These are phyloP conservation scores for Fusarium mexicanum DNA, from an alignment of 2,329 filamentous ascomycete genomes.

Conservation along the genomic window DNA sequence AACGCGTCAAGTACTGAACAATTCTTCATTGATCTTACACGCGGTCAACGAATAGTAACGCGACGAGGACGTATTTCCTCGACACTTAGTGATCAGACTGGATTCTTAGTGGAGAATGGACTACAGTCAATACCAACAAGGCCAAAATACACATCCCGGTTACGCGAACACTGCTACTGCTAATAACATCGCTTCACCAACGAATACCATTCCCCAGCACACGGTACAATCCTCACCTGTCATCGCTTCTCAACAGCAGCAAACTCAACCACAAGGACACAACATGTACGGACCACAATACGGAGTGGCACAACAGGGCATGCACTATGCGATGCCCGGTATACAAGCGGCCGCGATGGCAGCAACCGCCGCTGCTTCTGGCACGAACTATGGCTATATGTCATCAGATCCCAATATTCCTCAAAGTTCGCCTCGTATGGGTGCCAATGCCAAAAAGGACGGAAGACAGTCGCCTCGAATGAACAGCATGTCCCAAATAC, in stretches of 20 bases:
- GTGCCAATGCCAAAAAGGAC: constrained; percentile 75
- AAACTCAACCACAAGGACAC: constrained; percentile 69
- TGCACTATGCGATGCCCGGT: constrained; percentile 82
- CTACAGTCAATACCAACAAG: constrained; percentile 75
- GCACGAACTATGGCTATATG: constrained; percentile 79
- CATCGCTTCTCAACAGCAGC: constrained; percentile 78
- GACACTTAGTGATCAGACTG: constrained; percentile 35
- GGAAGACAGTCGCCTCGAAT: constrained; percentile 82
- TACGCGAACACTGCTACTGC: constrained; percentile 67
- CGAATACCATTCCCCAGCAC: constrained; percentile 74
- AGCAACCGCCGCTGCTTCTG: constrained; percentile 88
- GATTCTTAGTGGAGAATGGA: constrained; percentile 69
- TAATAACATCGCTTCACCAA: constrained; percentile 76
- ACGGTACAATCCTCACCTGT: constrained; percentile 81
- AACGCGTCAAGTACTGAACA: constrained; percentile 20
- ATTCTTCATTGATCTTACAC: constrained; percentile 16
- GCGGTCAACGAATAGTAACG: constrained; percentile 39
- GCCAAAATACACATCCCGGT: constrained; percentile 72
- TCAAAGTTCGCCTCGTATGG: constrained; percentile 81
- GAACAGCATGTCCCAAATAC: constrained; percentile 68
- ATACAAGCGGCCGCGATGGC: constrained; percentile 94
- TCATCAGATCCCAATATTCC: constrained; percentile 73
- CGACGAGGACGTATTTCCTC: constrained; percentile 43
- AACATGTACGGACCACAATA: constrained; percentile 86
- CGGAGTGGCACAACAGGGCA: constrained; percentile 75